Percentiles rank a stretch among this genome's conserved stretches.
Conservation (phyloP, 2,329 filamentous ascomycete genomes). For the Venturia nashicola region DNA sequence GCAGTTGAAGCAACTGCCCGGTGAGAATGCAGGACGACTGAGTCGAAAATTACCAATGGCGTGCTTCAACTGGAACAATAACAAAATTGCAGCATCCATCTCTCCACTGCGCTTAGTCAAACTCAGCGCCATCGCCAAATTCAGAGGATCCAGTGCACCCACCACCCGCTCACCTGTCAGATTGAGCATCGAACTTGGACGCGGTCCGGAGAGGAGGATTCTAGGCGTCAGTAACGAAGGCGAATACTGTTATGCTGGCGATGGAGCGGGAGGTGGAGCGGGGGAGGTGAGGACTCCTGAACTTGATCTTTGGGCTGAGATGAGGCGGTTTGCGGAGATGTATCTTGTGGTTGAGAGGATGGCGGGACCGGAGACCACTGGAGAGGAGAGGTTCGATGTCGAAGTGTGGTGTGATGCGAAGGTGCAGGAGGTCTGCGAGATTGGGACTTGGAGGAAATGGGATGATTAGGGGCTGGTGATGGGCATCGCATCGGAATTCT, state of each 20-base stretch:
- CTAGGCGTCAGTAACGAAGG: constrained; percentile 59
- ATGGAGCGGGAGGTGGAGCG: constrained; percentile 41
- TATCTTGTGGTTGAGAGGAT: constrained; percentile 78
- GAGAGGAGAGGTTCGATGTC: constrained; percentile 38
- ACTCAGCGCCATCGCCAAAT: constrained; percentile 38
- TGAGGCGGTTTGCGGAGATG: constrained; percentile 43
- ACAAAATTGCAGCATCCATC: constrained; percentile 39
- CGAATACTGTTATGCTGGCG: constrained; percentile 54
- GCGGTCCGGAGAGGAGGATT: constrained; percentile 53
- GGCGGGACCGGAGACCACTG: constrained; percentile 40
- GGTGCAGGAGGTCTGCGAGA: constrained; percentile 14
- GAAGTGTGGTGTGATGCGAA: constrained; percentile 33
- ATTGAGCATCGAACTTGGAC: constrained; percentile 60
- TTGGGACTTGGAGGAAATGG: constrained; percentile 7
- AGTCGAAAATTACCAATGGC: constrained; percentile 45
- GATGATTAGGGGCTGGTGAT: background rate
- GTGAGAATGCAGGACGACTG: constrained; percentile 65
- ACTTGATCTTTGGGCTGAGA: constrained; percentile 59
- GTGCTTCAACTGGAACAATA: constrained; percentile 35
- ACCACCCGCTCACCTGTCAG: constrained; percentile 42
- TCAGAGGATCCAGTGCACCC: constrained; percentile 9
- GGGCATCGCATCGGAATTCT: too few relatives aligned
- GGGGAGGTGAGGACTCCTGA: constrained; percentile 56
- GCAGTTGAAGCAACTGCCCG: constrained; percentile 47
- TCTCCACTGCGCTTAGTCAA: constrained; percentile 43